Evolutionary conservation across 75 land plant genomes (phyloP).

Genomic region (Isoetes taiwanensis): DNA sequence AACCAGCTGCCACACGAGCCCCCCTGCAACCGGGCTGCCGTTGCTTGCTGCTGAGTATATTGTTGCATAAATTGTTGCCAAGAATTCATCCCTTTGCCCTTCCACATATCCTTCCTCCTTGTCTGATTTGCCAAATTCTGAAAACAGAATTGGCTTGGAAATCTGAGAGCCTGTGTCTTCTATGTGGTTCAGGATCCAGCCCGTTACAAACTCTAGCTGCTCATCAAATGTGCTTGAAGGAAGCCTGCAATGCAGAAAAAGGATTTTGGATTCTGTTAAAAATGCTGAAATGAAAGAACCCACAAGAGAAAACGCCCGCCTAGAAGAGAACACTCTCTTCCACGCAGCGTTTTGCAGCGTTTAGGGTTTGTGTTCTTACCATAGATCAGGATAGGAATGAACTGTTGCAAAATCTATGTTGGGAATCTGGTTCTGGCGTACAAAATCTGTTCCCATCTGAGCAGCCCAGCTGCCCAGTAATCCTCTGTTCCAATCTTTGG

Average conservation of each 20-base stretch:
- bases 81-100: slow-evolving; percentile 36
- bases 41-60: slow-evolving; percentile 48
- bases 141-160: slow-evolving; percentile 49
- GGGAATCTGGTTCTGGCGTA: slow-evolving; percentile 46
- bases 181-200: slow-evolving; percentile 73
- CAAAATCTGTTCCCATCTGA: slow-evolving; percentile 74
- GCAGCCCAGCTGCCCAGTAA: no score
- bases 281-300: no score
- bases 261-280: no score
- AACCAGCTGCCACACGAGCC: slow-evolving; percentile 76
- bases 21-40: slow-evolving; percentile 65
- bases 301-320: no score
- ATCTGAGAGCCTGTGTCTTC: slow-evolving; percentile 39
- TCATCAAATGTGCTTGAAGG: slow-evolving; percentile 25
- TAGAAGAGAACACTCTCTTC: no score
- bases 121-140: slow-evolving; percentile 72
- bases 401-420: slow-evolving; percentile 83
- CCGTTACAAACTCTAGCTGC: slow-evolving; percentile 48
- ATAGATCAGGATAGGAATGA: slow-evolving; percentile 82
- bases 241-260: slow-evolving; percentile 43
- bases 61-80: slow-evolving; percentile 36
- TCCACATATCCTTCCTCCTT: slow-evolving; percentile 38
- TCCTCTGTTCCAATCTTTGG: no score
- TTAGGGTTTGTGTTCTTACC: no score
- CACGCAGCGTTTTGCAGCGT: no score